phyloP scores from a whole-genome alignment of 306 rosid genomes.

The Cucurbita pepo region DNA sequence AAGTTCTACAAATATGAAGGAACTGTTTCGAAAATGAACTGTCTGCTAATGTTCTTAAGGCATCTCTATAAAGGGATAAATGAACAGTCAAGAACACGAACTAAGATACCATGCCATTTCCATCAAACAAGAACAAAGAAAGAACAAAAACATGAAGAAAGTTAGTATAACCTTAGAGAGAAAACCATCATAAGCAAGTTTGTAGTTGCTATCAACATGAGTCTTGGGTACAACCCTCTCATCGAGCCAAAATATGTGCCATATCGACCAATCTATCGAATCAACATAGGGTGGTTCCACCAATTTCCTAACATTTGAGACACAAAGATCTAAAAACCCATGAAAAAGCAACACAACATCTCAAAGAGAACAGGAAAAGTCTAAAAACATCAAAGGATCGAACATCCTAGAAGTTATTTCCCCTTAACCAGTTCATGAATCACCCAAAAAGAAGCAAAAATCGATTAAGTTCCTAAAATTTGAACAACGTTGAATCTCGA shows the following conservation, averaged over 20 bases:
- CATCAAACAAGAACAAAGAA: too few species aligned
- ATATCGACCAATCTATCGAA: conserved; percentile 49
- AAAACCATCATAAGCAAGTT: conserved; percentile 60
- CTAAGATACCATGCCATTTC: background rate
- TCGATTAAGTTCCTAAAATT: background rate
- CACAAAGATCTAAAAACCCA: too few species aligned
- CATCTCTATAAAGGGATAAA: background rate
- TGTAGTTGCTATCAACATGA: conserved; percentile 69
- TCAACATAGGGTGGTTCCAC: conserved; percentile 44
- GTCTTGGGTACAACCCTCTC: conserved; percentile 71
- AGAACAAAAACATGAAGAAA: background rate
- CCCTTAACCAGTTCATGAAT: background rate
- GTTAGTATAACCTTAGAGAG: conserved; percentile 45
- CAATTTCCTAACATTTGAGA: conserved; percentile 37
- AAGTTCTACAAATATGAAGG: too few species aligned
- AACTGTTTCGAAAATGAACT: background rate
- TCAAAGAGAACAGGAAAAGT: background rate
- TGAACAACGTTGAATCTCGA: background rate
- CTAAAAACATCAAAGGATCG: background rate
- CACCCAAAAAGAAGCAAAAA: background rate
- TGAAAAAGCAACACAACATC: too few species aligned
- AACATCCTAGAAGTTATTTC: background rate
- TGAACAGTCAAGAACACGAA: background rate
- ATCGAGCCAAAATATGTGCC: conserved; percentile 77
- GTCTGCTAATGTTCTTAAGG: background rate